Base-by-base conservation (phyloP, 768 basidiomycete species). In the Imleria badia region DNA sequence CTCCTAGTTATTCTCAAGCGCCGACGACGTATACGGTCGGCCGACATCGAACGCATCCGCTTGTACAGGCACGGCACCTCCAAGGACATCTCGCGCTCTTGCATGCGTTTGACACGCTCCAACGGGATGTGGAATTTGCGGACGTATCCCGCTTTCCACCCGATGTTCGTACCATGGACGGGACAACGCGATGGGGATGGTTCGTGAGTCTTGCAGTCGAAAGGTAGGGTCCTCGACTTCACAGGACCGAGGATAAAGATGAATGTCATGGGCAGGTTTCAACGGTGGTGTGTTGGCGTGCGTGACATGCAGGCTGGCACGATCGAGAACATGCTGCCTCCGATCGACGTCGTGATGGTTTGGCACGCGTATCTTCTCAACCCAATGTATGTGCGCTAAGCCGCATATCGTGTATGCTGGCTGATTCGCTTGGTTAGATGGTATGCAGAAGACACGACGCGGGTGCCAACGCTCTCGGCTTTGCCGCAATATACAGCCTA, bases 331-430 rank as follows among this genome's bases (percentile, higher is more conserved):
- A 34, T 23, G 1, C 29, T 68, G 14, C 73, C 73, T 13, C 73
- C 73, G 14, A 54, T 73, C 26, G 73, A 74, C 36, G 73, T 74
- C 15, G 58, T 67, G 45, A 72, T 74, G 72, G 71, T 74, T 13
- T 72, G 73, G 66, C 73, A 74, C 22, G 62, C 72, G 1, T 73
- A 75, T 60, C 54, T 69, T 29, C 66, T 74, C 33, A 74, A 73
- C 39, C 73, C 73, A 9, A 60, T 60, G 72, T 70, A 49, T 31
- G 46, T 39, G 20, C 3, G 39, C 22, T 9, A 31, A n/a, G 7
- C 14, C 3, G 20, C 23, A 33, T n/a, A 13, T 26, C 34, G 33
- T 5, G n/a, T 3, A 17, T 44, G 33, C 5, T 6, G 1, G 5
- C 8, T n/a, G 13, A 33, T 14, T 20, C 5, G 13, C 39, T 35